phyloP scores from a whole-genome alignment of 169 alveolate genomes.

The Theileria equi region DNA sequence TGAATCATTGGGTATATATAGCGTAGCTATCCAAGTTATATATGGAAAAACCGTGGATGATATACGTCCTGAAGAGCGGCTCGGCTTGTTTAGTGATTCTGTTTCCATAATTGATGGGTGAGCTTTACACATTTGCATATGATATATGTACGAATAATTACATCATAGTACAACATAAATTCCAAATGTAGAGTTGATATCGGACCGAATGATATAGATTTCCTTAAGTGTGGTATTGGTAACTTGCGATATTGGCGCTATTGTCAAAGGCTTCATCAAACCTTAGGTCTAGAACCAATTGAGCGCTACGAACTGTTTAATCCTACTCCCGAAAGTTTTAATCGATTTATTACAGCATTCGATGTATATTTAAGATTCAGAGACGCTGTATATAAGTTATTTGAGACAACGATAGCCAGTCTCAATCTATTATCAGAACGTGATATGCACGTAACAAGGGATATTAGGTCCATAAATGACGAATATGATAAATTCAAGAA shows the following conservation, averaged over 20 bases:
- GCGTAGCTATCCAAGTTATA: constrained; percentile 60
- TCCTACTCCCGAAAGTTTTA: constrained; percentile 55
- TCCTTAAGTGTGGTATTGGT: constrained; percentile 43
- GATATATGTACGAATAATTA: neutral
- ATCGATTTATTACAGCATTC: constrained; percentile 41
- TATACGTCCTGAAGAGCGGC: constrained; percentile 61
- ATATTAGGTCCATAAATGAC: constrained; percentile 3
- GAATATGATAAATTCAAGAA: constrained; percentile 40
- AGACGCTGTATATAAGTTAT: constrained; percentile 39
- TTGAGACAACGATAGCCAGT: constrained; percentile 29
- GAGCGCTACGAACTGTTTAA: constrained; percentile 50
- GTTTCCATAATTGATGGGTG: constrained; percentile 49
- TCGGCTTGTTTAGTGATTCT: constrained; percentile 26
- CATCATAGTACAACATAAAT: neutral
- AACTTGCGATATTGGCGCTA: constrained; percentile 62
- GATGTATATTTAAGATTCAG: constrained; percentile 53
- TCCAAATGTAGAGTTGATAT: constrained; percentile 20
- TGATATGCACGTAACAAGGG: constrained; percentile 27
- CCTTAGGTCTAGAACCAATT: constrained; percentile 53
- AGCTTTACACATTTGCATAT: neutral
- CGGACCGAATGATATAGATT: constrained; percentile 29
- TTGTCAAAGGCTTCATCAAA: constrained; percentile 50
- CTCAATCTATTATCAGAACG: constrained; percentile 46
- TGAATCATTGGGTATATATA: constrained; percentile 56
- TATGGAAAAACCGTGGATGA: constrained; percentile 56